Percentiles rank a stretch among this genome's conserved stretches.
These are phyloP conservation scores for Eruca vesicaria DNA, from an alignment of 441 rosid species.

Conservation along the genomic window DNA sequence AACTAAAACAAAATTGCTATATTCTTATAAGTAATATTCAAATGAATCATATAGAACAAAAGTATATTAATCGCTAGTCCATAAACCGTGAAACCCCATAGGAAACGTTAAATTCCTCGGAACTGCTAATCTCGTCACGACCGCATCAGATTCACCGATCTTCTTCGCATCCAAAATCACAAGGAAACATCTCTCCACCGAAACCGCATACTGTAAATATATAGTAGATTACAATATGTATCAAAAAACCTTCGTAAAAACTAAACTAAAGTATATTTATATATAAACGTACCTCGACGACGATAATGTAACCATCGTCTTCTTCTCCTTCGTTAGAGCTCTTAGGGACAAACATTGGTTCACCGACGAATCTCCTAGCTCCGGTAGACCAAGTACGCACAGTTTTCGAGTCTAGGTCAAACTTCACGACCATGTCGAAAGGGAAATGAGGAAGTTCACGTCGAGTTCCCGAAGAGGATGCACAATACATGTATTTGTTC, in stretches of 20 bases:
- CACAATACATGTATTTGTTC: conserved; percentile 51
- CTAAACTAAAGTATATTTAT: neutral
- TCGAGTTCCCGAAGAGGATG: conserved; percentile 69
- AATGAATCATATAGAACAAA: neutral
- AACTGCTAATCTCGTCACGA: conserved; percentile 71
- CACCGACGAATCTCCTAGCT: conserved; percentile 73
- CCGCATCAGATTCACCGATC: conserved; percentile 70
- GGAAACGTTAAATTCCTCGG: conserved; percentile 78
- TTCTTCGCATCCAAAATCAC: conserved; percentile 66
- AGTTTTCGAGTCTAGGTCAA: conserved; percentile 39
- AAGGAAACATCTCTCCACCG: conserved; percentile 71
- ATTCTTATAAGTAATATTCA: neutral
- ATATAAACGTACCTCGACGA: conserved; percentile 64
- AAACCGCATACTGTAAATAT: conserved; percentile 70
- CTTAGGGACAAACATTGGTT: conserved; percentile 75
- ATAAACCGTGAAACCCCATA: conserved; percentile 87
- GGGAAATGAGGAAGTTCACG: conserved; percentile 75
- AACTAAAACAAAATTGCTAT: neutral
- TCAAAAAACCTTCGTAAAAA: neutral
- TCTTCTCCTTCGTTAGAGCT: conserved; percentile 12
- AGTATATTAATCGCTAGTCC: conserved; percentile 41
- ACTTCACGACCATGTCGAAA: conserved; percentile 74
- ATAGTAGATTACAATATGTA: neutral
- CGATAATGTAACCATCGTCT: conserved; percentile 79
- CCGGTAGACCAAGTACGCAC: conserved; percentile 53